These are phyloP conservation scores for Phellopilus nigrolimitatus DNA, from an alignment of 1,284 basidiomycete species.

Conservation along the genomic window DNA sequence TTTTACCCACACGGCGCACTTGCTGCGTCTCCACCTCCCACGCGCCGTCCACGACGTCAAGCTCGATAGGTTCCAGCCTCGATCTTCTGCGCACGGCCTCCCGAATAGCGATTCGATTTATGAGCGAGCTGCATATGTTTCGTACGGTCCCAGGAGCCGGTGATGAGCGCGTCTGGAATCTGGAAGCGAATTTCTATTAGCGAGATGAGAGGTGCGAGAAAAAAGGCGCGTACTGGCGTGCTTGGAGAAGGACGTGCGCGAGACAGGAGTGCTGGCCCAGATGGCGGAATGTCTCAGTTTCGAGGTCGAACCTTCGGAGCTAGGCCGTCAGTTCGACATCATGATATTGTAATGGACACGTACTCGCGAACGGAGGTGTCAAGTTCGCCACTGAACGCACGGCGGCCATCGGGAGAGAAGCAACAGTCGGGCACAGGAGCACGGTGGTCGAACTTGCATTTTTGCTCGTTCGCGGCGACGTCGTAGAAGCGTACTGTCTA, in stretches of 20 bases:
- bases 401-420: slow-evolving; percentile 53
- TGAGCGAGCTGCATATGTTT: too few species aligned
- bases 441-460: slow-evolving; percentile 72
- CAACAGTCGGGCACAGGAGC: slow-evolving; percentile 67
- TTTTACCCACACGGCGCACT: too few species aligned
- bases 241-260: slow-evolving; percentile 53
- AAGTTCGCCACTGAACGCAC: slow-evolving; percentile 70
- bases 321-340: neutral
- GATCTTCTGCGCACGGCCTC: too few species aligned
- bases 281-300: slow-evolving; percentile 53
- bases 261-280: slow-evolving; percentile 65
- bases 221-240: slow-evolving; percentile 42
- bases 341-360: slow-evolving; percentile 24
- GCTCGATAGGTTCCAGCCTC: too few species aligned
- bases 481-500: slow-evolving; percentile 77
- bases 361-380: slow-evolving; percentile 73
- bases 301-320: slow-evolving; percentile 53
- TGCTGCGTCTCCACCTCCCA: too few species aligned
- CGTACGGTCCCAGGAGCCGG: slow-evolving; percentile 91
- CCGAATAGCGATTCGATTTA: too few species aligned
- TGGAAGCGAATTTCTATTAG: neutral
- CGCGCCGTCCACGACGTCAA: too few species aligned
- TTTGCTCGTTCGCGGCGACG: slow-evolving; percentile 55
- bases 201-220: neutral
- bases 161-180: slow-evolving; percentile 75